Evolutionary conservation across 805 yeast genomes (phyloP).

Genomic region (Candida arabinofermentans): DNA sequence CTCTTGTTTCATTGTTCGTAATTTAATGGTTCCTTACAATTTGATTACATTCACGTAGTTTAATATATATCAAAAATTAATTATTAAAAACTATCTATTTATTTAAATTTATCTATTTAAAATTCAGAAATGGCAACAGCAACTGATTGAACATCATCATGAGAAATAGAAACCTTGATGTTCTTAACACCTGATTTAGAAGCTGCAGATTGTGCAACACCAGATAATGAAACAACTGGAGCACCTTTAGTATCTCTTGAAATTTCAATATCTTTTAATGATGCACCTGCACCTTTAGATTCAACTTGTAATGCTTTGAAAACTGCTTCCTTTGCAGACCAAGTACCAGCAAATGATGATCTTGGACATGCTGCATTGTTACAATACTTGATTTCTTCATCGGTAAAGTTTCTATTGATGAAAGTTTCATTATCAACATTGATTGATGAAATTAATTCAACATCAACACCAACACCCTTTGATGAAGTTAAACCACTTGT

Average conservation of each 20-base stretch:
- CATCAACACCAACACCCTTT: constrained; percentile 93
- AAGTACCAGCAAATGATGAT: constrained; percentile 93
- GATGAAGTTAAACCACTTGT: constrained; percentile 41
- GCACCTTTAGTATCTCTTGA: constrained; percentile 68
- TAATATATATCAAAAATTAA: background rate
- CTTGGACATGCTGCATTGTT: constrained; percentile 66
- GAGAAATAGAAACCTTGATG: constrained; percentile 88
- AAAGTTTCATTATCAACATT: constrained; percentile 89
- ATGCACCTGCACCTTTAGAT: constrained; percentile 93
- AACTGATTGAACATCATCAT: constrained; percentile 94
- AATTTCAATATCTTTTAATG: constrained; percentile 88
- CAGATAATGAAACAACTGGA: constrained; percentile 74
- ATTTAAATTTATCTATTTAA: constrained; percentile 16
- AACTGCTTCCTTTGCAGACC: constrained; percentile 99
- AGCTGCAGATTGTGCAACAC: constrained; percentile 76
- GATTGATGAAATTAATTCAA: constrained; percentile 78
- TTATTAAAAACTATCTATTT: background rate
- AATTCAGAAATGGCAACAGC: constrained; percentile 86
- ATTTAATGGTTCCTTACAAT: no score
- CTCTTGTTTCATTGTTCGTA: no score
- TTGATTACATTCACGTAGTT: no score
- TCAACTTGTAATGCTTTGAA: constrained; percentile 90
- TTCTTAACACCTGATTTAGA: constrained; percentile 58
- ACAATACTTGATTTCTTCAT: constrained; percentile 76
- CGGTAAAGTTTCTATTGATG: constrained; percentile 88